phyloP scores from a whole-genome alignment of 2,329 filamentous ascomycete species.

The Nemania abortiva region DNA sequence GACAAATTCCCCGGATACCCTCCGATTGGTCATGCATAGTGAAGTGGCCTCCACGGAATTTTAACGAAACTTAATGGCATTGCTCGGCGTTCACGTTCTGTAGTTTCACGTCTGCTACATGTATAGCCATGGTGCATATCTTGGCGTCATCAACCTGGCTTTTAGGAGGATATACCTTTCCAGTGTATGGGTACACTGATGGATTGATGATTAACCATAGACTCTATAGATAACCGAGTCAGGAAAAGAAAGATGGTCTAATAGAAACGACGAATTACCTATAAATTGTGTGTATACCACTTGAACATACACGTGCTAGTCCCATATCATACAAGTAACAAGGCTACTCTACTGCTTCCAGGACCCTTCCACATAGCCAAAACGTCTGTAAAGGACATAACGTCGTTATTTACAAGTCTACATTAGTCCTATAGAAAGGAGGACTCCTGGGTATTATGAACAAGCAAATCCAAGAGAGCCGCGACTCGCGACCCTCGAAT shows the following conservation, averaged over 20 bases:
- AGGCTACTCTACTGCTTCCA: too few relatives aligned
- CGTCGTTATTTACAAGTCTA: neutral
- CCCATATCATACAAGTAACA: neutral
- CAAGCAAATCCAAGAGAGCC: neutral
- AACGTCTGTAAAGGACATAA: too few relatives aligned
- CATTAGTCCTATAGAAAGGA: neutral
- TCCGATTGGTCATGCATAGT: neutral
- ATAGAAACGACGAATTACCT: slow-evolving; percentile 22
- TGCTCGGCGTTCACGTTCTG: slow-evolving; percentile 37
- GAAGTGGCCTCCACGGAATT: slow-evolving; percentile 12
- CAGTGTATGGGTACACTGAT: slow-evolving; percentile 32
- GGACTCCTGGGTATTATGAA: neutral
- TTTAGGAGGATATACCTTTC: slow-evolving; percentile 39
- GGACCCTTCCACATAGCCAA: too few relatives aligned
- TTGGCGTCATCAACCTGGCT: slow-evolving; percentile 28
- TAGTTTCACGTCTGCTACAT: slow-evolving; percentile 31
- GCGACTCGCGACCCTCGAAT: too few relatives aligned
- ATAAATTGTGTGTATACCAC: neutral
- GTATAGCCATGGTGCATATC: slow-evolving; percentile 25
- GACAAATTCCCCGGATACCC: slow-evolving; percentile 4
- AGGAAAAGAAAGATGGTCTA: slow-evolving; percentile 21
- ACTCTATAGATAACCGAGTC: slow-evolving; percentile 31
- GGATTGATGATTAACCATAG: slow-evolving; percentile 36
- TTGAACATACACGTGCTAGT: neutral
- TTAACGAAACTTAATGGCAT: slow-evolving; percentile 37